A percentile compares a stretch with the other conserved stretches of the same genome.
phyloP scores from a whole-genome alignment of 140 eudicot genomes.

The Flaveria floridana region DNA sequence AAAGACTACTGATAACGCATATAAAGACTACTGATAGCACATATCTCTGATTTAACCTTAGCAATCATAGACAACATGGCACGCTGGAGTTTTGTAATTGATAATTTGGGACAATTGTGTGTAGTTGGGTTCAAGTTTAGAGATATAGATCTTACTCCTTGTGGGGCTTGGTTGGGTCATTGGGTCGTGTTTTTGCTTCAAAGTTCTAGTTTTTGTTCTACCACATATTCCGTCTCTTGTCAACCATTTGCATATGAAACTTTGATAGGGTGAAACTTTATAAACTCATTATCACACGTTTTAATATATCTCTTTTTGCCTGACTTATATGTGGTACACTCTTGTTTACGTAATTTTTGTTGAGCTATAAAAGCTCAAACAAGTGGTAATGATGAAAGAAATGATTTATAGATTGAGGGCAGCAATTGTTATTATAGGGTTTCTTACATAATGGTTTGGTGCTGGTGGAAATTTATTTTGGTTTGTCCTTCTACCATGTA shows the following conservation, averaged over 20 bases:
- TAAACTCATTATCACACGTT: neutral
- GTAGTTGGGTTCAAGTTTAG: neutral
- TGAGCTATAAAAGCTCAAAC: neutral
- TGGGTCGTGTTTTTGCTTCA: neutral
- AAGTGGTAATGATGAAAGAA: too few species aligned
- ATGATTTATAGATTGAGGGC: too few species aligned
- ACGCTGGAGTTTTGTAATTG: neutral
- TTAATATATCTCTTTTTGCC: neutral
- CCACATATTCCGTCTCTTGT: neutral
- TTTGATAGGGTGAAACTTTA: neutral
- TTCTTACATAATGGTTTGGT: neutral
- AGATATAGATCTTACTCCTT: neutral
- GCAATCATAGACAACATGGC: neutral
- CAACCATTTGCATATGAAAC: neutral
- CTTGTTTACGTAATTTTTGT: neutral
- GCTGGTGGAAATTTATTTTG: neutral
- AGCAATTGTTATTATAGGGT: neutral
- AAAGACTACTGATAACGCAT: neutral
- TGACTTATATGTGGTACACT: neutral
- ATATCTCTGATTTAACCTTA: too few species aligned
- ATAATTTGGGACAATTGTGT: neutral
- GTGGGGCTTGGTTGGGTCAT: neutral
- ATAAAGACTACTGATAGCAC: neutral
- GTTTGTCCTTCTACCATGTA: neutral
- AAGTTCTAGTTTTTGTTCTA: neutral